A percentile compares a stretch with the other conserved stretches of the same genome.
phyloP scores from a whole-genome alignment of 495 filamentous ascomycete genomes.

The Tuber indicum region DNA sequence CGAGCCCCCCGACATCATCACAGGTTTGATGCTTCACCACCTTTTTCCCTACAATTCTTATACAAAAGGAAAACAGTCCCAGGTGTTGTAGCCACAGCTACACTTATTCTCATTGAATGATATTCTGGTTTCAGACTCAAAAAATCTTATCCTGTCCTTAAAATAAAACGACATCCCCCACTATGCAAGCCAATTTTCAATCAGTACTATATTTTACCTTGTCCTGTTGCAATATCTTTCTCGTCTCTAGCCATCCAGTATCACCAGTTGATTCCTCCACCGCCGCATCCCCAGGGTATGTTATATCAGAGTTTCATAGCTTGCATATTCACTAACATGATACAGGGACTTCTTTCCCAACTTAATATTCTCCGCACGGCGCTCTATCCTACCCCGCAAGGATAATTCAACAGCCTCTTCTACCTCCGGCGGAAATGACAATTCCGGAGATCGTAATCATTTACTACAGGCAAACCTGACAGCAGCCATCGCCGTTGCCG shows the following conservation, averaged over 20 bases:
- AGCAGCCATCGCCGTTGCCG: conserved; percentile 26
- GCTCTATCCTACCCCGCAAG: not conserved
- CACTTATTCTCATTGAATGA: not conserved
- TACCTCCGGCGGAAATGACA: not conserved
- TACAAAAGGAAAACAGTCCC: not conserved
- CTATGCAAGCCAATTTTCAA: not conserved
- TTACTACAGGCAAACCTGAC: conserved; percentile 17
- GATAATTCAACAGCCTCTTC: not conserved
- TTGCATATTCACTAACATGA: not conserved
- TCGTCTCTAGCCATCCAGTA: not conserved
- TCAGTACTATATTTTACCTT: not conserved
- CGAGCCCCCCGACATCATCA: not conserved
- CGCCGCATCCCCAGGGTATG: not conserved
- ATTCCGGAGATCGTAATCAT: not conserved
- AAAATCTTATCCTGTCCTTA: not conserved
- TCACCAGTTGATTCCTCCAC: not conserved
- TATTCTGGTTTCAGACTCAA: not conserved
- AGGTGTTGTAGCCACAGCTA: not conserved
- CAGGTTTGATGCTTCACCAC: not conserved
- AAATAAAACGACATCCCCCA: not conserved
- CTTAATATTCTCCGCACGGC: not conserved
- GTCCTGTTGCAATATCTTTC: not conserved
- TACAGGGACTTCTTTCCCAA: not conserved
- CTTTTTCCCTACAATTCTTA: not conserved
- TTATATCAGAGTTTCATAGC: not conserved